Percentiles rank a stretch among this genome's conserved stretches.
Conservation (phyloP, 495 filamentous ascomycete genomes). For the Filosporella fistucella region DNA sequence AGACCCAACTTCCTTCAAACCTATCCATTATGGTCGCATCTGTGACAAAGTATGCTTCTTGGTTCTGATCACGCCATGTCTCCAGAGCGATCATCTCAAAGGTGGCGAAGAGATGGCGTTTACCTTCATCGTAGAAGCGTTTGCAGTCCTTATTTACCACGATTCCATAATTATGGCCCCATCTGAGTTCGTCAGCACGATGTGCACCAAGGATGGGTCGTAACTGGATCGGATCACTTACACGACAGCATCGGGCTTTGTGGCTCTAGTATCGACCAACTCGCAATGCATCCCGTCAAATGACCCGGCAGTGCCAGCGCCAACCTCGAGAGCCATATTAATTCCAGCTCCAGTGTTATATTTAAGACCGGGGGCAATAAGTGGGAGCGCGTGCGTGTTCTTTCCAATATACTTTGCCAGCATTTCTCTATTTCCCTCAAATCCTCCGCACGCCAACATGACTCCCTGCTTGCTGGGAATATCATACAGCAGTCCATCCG, state of each 20-base stretch:
- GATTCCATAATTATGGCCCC: slow-evolving; percentile 9
- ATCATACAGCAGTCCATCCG: slow-evolving; percentile 7
- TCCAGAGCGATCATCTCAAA: slow-evolving; percentile 8
- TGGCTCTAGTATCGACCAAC: slow-evolving; percentile 2
- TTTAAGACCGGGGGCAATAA: slow-evolving; percentile 1
- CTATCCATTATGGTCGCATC: slow-evolving; percentile 6
- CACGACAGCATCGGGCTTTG: slow-evolving; percentile 7
- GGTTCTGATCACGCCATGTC: neutral
- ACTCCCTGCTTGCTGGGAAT: neutral
- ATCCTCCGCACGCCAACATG: slow-evolving; percentile 7
- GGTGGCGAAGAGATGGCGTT: slow-evolving; percentile 5
- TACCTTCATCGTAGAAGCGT: slow-evolving; percentile 7
- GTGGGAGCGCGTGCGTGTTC: neutral
- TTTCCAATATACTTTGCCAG: slow-evolving; percentile 6
- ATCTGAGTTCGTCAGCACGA: no score
- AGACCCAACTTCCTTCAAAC: slow-evolving; percentile 4
- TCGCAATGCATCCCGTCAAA: slow-evolving; percentile 14
- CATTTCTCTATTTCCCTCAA: slow-evolving; percentile 10
- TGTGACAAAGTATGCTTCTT: slow-evolving; percentile 6
- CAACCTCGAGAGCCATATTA: slow-evolving; percentile 3
- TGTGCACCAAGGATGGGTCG: no score
- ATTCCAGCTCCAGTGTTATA: slow-evolving; percentile 4
- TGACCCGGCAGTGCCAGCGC: slow-evolving; percentile 5
- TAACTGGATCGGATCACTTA: no score
- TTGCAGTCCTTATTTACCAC: slow-evolving; percentile 7